A percentile compares a stretch with the other conserved stretches of the same genome.
These are phyloP conservation scores for Beta macrorhiza DNA, from an alignment of 179 eudicot species.

Conservation along the genomic window DNA sequence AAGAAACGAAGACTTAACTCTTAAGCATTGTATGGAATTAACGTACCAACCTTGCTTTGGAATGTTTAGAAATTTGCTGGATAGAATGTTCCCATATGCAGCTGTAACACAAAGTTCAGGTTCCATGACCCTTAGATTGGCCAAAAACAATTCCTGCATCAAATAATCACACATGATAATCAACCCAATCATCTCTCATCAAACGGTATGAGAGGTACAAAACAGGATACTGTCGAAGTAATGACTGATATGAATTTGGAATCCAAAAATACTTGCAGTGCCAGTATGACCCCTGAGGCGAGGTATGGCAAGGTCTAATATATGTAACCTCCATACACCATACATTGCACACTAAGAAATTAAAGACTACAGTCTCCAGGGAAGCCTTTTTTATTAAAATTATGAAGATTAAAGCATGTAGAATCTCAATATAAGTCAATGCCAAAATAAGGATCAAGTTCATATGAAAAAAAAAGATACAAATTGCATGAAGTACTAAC, in stretches of 20 bases:
- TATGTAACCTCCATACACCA: background rate
- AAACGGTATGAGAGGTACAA: background rate
- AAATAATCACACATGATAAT: conserved; percentile 17
- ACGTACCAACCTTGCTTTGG: conserved; percentile 74
- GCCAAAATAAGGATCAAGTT: background rate
- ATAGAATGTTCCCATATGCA: conserved; percentile 91
- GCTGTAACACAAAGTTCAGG: conserved; percentile 95
- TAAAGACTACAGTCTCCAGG: background rate
- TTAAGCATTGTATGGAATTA: conserved; percentile 16
- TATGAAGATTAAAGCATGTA: background rate
- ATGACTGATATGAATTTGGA: background rate
- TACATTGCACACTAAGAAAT: background rate
- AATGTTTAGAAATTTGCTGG: conserved; percentile 78
- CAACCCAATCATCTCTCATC: background rate
- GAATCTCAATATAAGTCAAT: background rate
- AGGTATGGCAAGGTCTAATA: background rate
- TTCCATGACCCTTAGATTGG: conserved; percentile 61
- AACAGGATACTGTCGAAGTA: background rate
- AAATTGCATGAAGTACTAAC: background rate
- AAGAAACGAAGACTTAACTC: conserved; percentile 4
- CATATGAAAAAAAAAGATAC: background rate
- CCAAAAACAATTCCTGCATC: conserved; percentile 72
- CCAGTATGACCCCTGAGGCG: background rate
- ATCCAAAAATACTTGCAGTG: background rate
- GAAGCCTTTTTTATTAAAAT: background rate